Evolutionary conservation across 495 filamentous ascomycete species (phyloP), one percentile per base, ranked within the genome.

Genomic region (Podospora pseudopauciseta): DNA sequence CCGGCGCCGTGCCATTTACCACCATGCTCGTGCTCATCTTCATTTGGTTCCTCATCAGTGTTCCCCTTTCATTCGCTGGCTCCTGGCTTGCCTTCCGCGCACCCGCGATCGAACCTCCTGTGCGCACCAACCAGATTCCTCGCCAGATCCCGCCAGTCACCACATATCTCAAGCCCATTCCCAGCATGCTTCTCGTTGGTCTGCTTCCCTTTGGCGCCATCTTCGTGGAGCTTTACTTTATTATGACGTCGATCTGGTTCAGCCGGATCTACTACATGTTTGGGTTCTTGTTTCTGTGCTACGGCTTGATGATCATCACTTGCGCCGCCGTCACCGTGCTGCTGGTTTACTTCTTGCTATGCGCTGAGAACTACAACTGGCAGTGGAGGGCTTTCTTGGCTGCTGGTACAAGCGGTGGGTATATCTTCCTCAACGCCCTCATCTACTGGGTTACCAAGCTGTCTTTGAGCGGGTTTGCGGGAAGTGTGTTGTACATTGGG

Each of bases 241-340:
- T 99, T 81, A 95, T 97, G 91, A 94, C 88, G 80, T 93, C 90
- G 11, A 92, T 99, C 74, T 99, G 95, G 95, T 94, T 93, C 78
- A 91, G 88, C 83, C 94, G 94, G 82, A 92, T 99, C 66, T 99
- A 99, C 83, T 99, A 99, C 83, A 99, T 99, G 95, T 99, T 99
- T 72, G 95, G 95, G 32, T 99, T 99, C 85, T 84, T 99, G 54
- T 99, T 99, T 84, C 81, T 99, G 64, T 97, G 93, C 85, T 99
- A 96, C 79, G 94, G 91, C 18, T 87, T 99, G 70, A 97, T 98
- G 93, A 93, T 98, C 74, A 91, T 97, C 75, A 97, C 95, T 4
- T 92, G 90, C 65, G 94, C 95, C 1, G 91, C 93, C 3, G 94
- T 95, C 44, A 97, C 95, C 2, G 86, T 98, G 20, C 82, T 99